These are phyloP conservation scores for Torrubiellomyces zombiae DNA, from an alignment of 2,329 filamentous ascomycete species.

Conservation along the genomic window DNA sequence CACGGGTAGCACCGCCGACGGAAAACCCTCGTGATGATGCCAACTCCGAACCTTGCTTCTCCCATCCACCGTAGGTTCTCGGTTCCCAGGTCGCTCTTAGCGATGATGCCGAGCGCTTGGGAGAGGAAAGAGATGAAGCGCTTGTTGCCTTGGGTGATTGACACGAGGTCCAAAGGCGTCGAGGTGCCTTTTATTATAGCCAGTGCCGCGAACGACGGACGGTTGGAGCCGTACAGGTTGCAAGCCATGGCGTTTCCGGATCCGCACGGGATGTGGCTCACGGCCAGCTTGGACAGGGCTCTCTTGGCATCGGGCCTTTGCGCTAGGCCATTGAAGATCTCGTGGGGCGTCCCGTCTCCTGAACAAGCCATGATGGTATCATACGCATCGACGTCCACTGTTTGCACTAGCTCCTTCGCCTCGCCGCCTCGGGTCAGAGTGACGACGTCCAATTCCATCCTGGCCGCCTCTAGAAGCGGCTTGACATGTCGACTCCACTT, in stretches of 20 bases:
- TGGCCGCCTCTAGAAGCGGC: constrained; percentile 69
- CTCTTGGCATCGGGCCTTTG: constrained; percentile 56
- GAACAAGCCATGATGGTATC: constrained; percentile 83
- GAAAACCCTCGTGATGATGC: constrained; percentile 60
- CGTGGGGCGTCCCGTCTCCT: constrained; percentile 79
- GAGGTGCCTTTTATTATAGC: constrained; percentile 73
- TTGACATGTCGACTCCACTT: constrained; percentile 60
- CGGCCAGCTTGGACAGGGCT: constrained; percentile 61
- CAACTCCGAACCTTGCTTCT: constrained; percentile 65
- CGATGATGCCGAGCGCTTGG: constrained; percentile 77
- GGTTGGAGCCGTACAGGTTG: constrained; percentile 72
- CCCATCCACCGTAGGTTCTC: constrained; percentile 94
- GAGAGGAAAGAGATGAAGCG: constrained; percentile 78
- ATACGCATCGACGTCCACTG: constrained; percentile 61
- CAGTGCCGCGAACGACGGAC: constrained; percentile 59
- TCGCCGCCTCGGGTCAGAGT: constrained; percentile 58
- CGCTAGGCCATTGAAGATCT: constrained; percentile 86
- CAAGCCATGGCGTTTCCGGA: constrained; percentile 88
- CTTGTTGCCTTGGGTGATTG: constrained; percentile 63
- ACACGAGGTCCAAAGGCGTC: constrained; percentile 74
- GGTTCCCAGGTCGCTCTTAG: constrained; percentile 77
- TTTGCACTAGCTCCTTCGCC: constrained; percentile 58
- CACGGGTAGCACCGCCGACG: constrained; percentile 71
- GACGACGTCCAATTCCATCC: constrained; percentile 59
- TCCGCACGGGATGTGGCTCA: constrained; percentile 80